Evolutionary conservation across 2,329 filamentous ascomycete species (phyloP), one percentile per base, ranked within the genome.

Genomic region (Apiospora pterosperma): DNA sequence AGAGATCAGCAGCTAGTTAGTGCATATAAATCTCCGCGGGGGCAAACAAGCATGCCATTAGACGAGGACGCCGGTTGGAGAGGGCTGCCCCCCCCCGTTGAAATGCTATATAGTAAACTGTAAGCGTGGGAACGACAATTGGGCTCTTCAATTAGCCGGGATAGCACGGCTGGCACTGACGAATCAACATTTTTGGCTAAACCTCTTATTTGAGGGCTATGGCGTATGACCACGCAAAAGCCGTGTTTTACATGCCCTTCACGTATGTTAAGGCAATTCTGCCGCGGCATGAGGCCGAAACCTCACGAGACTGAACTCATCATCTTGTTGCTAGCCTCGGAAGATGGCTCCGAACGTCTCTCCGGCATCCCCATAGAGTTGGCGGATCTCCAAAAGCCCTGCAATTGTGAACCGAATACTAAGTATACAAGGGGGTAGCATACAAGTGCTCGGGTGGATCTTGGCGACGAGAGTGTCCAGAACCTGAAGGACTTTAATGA

Each of bases 141-240:
- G 48, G 48, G 48, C 25, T 55, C 48, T 52, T 63, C 62, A 69
- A 73, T 74, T 74, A 74, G 73, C 72, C 71, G 72, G 67, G 69
- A 68, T 66, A 61, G 59, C 41, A 66, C 64, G 39, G 62, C 61
- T 25, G 63, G 62, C 48, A 58, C 42, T 34, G 61, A 42, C 68
- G 42, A 69, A 70, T 70, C 63, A 70, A 28, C 59, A 21, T 36
- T 36, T 23, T 60, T 65, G 69, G 70, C 62, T 71, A 71, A 71
- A 70, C 48, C 63, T 62, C 64, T 61, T 42, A 63, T 19, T 55
- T 21, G 12, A 55, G 48, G 16, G 19, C 31, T 11, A 55, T 55
- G 62, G 64, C 44, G 48, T 34, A 55, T 55, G 48, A 55, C 25
- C 48, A 55, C 28, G 12, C 48, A 11, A 11, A 34, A 34, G 48